Evolutionary conservation across 257 asterid species (phyloP).

Genomic region (Agastache rugosa): DNA sequence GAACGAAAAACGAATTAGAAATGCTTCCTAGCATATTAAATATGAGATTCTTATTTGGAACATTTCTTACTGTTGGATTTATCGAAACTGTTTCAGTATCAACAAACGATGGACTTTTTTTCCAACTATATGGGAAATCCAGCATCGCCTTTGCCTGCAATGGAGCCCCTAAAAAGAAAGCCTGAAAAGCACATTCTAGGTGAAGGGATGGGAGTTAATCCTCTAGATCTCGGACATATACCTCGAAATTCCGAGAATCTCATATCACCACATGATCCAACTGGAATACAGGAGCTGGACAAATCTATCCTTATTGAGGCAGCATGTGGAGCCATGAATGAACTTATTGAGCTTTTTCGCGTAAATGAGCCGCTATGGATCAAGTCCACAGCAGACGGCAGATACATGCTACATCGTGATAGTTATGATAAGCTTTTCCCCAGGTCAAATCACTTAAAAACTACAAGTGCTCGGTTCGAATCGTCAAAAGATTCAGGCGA

Average conservation of each 20-base stretch:
- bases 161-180: constrained; percentile 29
- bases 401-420: constrained; percentile 49
- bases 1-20: not conserved
- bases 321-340: constrained; percentile 54
- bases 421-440: constrained; percentile 62
- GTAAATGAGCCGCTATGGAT: constrained; percentile 69
- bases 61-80: not conserved
- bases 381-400: constrained; percentile 49
- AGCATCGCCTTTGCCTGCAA: constrained; percentile 26
- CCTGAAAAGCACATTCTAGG: constrained; percentile 24
- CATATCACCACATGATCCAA: constrained; percentile 17
- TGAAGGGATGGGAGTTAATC: constrained; percentile 35
- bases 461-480: constrained; percentile 57
- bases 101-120: constrained; percentile 38
- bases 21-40: not conserved
- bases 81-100: constrained; percentile 44
- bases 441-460: constrained; percentile 40
- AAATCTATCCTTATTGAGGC: constrained; percentile 46
- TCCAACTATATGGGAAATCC: constrained; percentile 47
- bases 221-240: constrained; percentile 30
- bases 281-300: constrained; percentile 42
- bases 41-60: constrained; percentile 20
- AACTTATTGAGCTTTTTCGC: constrained; percentile 58
- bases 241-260: constrained; percentile 32
- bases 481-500: constrained; percentile 69